Conservation (phyloP, 768 basidiomycete species). For the Pisolithus albus region DNA sequence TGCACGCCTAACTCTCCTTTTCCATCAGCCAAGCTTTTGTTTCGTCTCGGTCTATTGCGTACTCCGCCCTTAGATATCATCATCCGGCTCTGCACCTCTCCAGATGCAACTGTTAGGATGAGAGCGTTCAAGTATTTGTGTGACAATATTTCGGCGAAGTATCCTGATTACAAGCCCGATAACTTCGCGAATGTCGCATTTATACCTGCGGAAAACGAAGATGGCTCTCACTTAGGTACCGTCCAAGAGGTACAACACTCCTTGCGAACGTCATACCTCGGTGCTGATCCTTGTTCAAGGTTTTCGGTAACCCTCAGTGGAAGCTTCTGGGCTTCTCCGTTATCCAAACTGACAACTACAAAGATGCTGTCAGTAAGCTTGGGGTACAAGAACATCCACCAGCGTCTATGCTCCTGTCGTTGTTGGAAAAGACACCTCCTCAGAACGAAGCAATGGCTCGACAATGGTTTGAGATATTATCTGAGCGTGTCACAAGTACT, state of each 20-base stretch:
- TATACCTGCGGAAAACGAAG: conserved; percentile 63
- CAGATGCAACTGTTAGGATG: conserved; percentile 43
- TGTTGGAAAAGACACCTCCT: conserved; percentile 58
- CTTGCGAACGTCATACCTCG: background rate
- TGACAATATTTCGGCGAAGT: conserved; percentile 60
- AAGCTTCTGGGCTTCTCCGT: conserved; percentile 70
- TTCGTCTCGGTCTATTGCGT: conserved; percentile 59
- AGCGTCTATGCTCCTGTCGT: conserved; percentile 46
- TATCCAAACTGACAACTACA: conserved; percentile 45
- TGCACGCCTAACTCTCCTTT: background rate
- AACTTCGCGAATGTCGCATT: conserved; percentile 58
- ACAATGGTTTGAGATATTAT: conserved; percentile 62
- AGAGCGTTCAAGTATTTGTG: conserved; percentile 77
- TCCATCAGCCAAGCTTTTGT: conserved; percentile 68
- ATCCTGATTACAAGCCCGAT: conserved; percentile 50
- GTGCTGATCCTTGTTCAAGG: conserved; percentile 35
- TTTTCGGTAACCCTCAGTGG: conserved; percentile 64
- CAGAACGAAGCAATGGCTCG: conserved; percentile 45
- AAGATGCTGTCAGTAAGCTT: conserved; percentile 54
- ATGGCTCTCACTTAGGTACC: conserved; percentile 49
- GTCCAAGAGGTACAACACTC: conserved; percentile 50
- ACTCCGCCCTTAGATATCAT: conserved; percentile 62
- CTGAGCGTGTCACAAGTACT: conserved; percentile 53
- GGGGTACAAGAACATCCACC: conserved; percentile 68
- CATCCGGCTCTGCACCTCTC: conserved; percentile 60